A percentile compares a stretch with the other conserved stretches of the same genome.
These are phyloP conservation scores for Letharia columbiana DNA, from an alignment of 495 filamentous ascomycete species.

Conservation along the genomic window DNA sequence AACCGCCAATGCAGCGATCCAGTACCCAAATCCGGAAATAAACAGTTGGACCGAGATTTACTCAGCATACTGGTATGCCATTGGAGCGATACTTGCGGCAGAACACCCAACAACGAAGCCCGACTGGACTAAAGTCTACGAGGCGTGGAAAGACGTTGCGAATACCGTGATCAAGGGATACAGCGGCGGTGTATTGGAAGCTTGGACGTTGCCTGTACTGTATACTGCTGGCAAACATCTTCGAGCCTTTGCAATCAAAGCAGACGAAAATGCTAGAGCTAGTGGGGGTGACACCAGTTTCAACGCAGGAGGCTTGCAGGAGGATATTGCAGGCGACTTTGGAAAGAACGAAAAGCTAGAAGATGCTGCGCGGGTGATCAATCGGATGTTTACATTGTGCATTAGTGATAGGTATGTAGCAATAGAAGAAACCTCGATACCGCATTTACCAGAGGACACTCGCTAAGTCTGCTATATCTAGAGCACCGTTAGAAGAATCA, in stretches of 20 bases:
- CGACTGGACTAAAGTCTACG: constrained; percentile 65
- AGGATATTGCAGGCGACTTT: constrained; percentile 63
- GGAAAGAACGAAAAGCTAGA: constrained; percentile 75
- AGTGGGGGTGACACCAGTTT: constrained; percentile 39
- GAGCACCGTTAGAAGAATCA: constrained; percentile 76
- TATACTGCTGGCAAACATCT: constrained; percentile 78
- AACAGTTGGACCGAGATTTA: constrained; percentile 78
- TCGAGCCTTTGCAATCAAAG: constrained; percentile 77
- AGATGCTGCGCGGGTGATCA: constrained; percentile 79
- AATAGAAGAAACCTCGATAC: constrained; percentile 7
- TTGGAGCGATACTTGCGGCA: constrained; percentile 55
- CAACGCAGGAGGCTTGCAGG: constrained; percentile 49
- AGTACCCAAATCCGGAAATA: constrained; percentile 54
- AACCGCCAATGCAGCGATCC: constrained; percentile 34
- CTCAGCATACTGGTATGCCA: constrained; percentile 69
- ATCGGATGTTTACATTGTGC: constrained; percentile 80
- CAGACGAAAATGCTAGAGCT: constrained; percentile 53
- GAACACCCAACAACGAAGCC: constrained; percentile 33
- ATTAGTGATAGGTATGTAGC: constrained; percentile 70
- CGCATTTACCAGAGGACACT: background rate
- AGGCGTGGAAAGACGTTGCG: constrained; percentile 72
- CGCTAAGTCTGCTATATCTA: constrained; percentile 30
- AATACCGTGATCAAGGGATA: constrained; percentile 68
- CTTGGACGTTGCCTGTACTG: constrained; percentile 83
- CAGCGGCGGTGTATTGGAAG: constrained; percentile 54